These are phyloP conservation scores for Avicennia marina DNA, from an alignment of 257 asterid genomes.

Conservation along the genomic window DNA sequence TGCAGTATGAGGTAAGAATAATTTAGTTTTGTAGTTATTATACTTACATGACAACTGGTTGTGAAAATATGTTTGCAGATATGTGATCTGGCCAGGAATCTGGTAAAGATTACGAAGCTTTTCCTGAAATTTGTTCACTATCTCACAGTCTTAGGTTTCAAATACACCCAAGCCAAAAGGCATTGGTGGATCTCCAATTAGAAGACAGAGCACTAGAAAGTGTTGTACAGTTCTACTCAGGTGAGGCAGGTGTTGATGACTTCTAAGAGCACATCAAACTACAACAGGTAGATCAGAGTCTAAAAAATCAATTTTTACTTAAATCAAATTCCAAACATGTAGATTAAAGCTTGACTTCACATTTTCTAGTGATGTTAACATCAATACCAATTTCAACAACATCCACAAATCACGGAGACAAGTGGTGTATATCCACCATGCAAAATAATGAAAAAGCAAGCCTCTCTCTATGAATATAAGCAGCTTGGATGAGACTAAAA, in stretches of 20 bases:
- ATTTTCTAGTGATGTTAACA: background rate
- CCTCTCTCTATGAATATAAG: slow-evolving; percentile 15
- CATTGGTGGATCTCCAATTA: slow-evolving; percentile 3
- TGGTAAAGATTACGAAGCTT: too few species aligned
- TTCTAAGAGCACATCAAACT: too few species aligned
- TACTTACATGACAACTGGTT: too few species aligned
- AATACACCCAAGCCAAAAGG: slow-evolving; percentile 12
- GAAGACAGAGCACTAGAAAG: too few species aligned
- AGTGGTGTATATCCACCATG: slow-evolving; percentile 1
- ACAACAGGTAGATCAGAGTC: too few species aligned
- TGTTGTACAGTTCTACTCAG: too few species aligned
- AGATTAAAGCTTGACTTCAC: slow-evolving; percentile 5
- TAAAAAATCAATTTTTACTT: too few species aligned
- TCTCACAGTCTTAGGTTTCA: slow-evolving; percentile 14
- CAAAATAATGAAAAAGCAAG: slow-evolving; percentile 11
- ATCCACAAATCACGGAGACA: slow-evolving; percentile 10
- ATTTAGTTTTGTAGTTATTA: too few species aligned
- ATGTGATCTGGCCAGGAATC: too few species aligned
- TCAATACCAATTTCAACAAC: slow-evolving; percentile 3
- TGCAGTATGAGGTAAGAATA: slow-evolving; percentile 11
- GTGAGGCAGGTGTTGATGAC: too few species aligned
- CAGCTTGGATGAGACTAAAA: slow-evolving; percentile 7
- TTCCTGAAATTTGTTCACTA: too few species aligned
- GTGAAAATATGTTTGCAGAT: background rate
- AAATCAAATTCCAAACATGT: too few species aligned